Evolutionary conservation across 768 basidiomycete species (phyloP), one percentile per base, ranked within the genome.

Genomic region (Rhizopogon roseolus): DNA sequence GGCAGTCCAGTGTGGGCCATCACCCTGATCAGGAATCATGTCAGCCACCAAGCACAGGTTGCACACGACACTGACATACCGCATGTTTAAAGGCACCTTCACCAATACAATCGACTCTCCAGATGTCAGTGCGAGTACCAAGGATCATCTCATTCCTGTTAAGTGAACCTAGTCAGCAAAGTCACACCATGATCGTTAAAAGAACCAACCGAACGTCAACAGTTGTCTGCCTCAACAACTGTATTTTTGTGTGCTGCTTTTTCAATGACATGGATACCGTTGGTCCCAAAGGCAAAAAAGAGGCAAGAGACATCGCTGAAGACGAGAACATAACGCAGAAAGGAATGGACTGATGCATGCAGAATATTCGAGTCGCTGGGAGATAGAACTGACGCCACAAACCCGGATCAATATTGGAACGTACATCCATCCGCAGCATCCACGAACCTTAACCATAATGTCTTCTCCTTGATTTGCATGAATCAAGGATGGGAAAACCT

Each of bases 71-170:
- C 41, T 27, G 16, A 73, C 82, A 29, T 55, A 86, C 85, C 54
- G 73, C 70, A 61, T 78, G 80, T 56, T 65, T 76, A 60, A 90
- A 86, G 10, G 64, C 66, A n/a, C 78, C 86, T 60, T 82, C 80
- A 7, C 86, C 86, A 37, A 88, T 81, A 52, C 70, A 73, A 57
- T 84, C 83, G 1, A 81, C 76, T 53, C 79, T 73, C 85, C 86
- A 89, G 22, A 88, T 88, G 57, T 88, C 82, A 2, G 84, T 77
- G 65, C 83, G 86, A n/a, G 79, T 78, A 1, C 77, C 78, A 8
- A 74, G 60, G 16, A 79, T 60, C 16, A 75, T 54, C 2, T 72
- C 61, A 58, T 82, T 81, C 40, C 82, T 85, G 57, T 17, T 42
- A 48, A 41, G 8, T 29, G n/a, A 39, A 42, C 13, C 36, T 28